Evolutionary conservation across 139 green algal genomes (phyloP), one percentile per base, ranked within the genome.

Genomic region (Auxenochlorella pyrenoidosa): DNA sequence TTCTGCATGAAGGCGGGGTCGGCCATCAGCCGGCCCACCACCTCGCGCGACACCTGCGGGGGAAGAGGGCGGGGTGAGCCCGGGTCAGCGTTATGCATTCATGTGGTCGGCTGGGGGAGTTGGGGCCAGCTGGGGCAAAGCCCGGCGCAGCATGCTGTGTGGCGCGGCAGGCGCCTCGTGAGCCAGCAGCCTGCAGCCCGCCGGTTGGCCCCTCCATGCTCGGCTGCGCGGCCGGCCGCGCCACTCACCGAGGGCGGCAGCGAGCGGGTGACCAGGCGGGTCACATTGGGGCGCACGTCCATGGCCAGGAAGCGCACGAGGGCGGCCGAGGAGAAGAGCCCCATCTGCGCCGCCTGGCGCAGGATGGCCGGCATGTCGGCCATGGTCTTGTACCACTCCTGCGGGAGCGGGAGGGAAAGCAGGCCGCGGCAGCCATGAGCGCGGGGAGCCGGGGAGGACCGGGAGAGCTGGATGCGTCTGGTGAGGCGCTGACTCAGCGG

Each of bases 1-100:
- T 99, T 99, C 65, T 97, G 95, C 54, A 97, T 91, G 84, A 99
- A 99, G 1, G 94, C 97, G 0, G 97, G 97, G 91, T 99, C 97
- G 19, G 96, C 97, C 96, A 99, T 99, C 16, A 98, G 85, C 63
- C 97, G 93, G 63, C 97, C 97, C 60, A 99, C 94, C 85, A 99
- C 97, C 59, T 94, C 95, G 21, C 97, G 93, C 0, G 95, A 95
- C 38, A 94, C 88, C 92, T 96, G 91, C 84, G 40, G 40, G 8
- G 47, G 15, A 16, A 70, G 54, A 51, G 73, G 41, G 40, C 2
- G 40, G 19, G 2, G 40, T 22, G n/a, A n/a, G n/a, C n/a, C n/a
- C n/a, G n/a, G n/a, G n/a, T n/a, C n/a, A n/a, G n/a, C n/a, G n/a
- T n/a, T n/a, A n/a, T n/a, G n/a, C n/a, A n/a, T n/a, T n/a, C n/a